Evolutionary conservation across 441 rosid genomes (phyloP).

Genomic region (Jatropha podagrica): DNA sequence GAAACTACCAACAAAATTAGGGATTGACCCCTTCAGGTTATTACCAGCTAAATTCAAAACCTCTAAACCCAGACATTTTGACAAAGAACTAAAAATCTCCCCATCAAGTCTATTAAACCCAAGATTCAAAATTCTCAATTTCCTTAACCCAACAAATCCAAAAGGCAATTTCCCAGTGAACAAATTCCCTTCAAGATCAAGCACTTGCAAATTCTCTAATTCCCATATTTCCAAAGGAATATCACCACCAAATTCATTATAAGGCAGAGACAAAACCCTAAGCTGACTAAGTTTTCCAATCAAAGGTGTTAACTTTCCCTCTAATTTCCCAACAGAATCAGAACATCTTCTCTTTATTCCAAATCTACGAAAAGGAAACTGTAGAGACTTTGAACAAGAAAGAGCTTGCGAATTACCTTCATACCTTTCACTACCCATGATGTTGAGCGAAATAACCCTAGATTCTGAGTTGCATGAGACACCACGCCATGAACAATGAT

Average conservation of each 20-base stretch:
- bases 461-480: slow-evolving; percentile 63
- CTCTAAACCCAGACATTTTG: slow-evolving; percentile 34
- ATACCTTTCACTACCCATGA: slow-evolving; percentile 37
- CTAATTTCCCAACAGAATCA: slow-evolving; percentile 41
- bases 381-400: slow-evolving; percentile 39
- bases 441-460: slow-evolving; percentile 58
- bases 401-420: slow-evolving; percentile 29
- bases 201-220: slow-evolving; percentile 55
- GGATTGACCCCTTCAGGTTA: slow-evolving; percentile 44
- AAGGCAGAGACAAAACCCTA: slow-evolving; percentile 68
- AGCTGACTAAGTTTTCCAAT: slow-evolving; percentile 57
- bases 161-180: slow-evolving; percentile 48
- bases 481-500: slow-evolving; percentile 73
- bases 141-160: slow-evolving; percentile 38
- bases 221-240: slow-evolving; percentile 63
- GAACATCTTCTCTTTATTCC: slow-evolving; percentile 47
- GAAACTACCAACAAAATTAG: slow-evolving; percentile 40
- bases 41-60: slow-evolving; percentile 56
- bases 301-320: slow-evolving; percentile 53
- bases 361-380: slow-evolving; percentile 41
- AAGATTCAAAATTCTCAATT: slow-evolving; percentile 53
- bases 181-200: slow-evolving; percentile 67
- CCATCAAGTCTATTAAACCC: slow-evolving; percentile 57
- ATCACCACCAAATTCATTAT: slow-evolving; percentile 53
- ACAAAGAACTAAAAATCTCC: slow-evolving; percentile 38